Evolutionary conservation across 257 asterid species (phyloP), one percentile per base, ranked within the genome.

Genomic region (Coffea eugenioides): DNA sequence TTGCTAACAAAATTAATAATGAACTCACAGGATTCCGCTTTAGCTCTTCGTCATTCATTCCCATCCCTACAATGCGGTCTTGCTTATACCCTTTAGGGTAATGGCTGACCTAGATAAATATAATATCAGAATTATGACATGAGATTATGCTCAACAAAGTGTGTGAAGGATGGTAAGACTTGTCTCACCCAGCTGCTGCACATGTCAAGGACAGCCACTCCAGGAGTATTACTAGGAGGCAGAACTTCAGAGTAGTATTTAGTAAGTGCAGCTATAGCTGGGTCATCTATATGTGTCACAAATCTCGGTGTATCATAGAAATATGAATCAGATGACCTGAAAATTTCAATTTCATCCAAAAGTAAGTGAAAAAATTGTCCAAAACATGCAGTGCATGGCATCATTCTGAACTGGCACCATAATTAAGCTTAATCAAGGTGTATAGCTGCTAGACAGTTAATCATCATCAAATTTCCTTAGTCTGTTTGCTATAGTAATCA

Each of bases 151-250:
- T 39, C 25, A 80, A 68, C 14, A n/a, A 76, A 52, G 64, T 56
- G 62, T 49, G 48, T 62, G 51, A 80, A 45, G 71, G 54, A 48
- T 39, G 72, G 41, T 21, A 61, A 68, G 34, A 56, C 48, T 80
- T 67, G 77, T 80, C 91, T 84, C 80, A 90, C 99, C 99, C 98
- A 96, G 83, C 97, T 96, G 89, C 99, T 92, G 84, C 99, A 96
- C 97, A 92, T 85, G 90, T 96, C 99, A 23, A 94, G 97, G 77
- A 96, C 57, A 62, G 97, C 97, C 80, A 94, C 97, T 69, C 98
- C 97, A 8, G 94, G 93, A 80, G 93, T 84, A 77, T 89, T 80
- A 84, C 92, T 88, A 5, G 93, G 93, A 7, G 97, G 99, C 49
- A 96, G 82, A 78, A 87, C 93, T 88, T 85, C 88, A 0, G 94